These are phyloP conservation scores for Sporisorium scitamineum DNA, from an alignment of 1,284 basidiomycete genomes.

Conservation along the genomic window DNA sequence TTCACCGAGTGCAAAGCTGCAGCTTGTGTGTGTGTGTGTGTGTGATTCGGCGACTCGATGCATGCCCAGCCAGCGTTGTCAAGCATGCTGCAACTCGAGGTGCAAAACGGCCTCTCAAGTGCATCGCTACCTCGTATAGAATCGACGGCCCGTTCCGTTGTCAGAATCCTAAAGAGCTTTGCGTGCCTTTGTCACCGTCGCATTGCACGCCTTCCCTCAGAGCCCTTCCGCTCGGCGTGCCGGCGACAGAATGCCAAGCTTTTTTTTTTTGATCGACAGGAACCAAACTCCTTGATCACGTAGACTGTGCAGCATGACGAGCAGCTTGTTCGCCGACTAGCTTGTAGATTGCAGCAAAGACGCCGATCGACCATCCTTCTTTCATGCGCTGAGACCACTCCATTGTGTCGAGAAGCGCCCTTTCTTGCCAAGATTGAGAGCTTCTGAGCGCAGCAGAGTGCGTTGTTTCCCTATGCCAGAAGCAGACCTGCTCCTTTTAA, in stretches of 20 bases:
- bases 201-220: neutral
- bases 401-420: neutral
- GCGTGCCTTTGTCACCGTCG: neutral
- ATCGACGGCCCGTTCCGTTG: neutral
- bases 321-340: neutral
- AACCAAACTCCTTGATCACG: neutral
- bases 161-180: neutral
- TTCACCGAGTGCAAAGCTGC: constrained; percentile 20
- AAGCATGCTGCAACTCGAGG: neutral
- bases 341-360: neutral
- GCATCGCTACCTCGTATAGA: neutral
- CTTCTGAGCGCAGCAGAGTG: too few relatives aligned
- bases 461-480: too few relatives aligned
- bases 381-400: neutral
- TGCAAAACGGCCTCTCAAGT: neutral
- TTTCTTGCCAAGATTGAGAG: neutral
- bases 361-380: neutral
- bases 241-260: constrained; percentile 2
- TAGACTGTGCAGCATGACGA: constrained; percentile 3
- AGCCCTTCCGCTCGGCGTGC: neutral
- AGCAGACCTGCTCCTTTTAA: too few relatives aligned
- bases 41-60: neutral
- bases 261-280: constrained; percentile 7
- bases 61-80: neutral
- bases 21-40: constrained; percentile 1